Percentiles rank a stretch among this genome's conserved stretches.
Evolutionary conservation across 2,329 filamentous ascomycete genomes (phyloP).

Genomic region (Paracoccidioides brasiliensis): DNA sequence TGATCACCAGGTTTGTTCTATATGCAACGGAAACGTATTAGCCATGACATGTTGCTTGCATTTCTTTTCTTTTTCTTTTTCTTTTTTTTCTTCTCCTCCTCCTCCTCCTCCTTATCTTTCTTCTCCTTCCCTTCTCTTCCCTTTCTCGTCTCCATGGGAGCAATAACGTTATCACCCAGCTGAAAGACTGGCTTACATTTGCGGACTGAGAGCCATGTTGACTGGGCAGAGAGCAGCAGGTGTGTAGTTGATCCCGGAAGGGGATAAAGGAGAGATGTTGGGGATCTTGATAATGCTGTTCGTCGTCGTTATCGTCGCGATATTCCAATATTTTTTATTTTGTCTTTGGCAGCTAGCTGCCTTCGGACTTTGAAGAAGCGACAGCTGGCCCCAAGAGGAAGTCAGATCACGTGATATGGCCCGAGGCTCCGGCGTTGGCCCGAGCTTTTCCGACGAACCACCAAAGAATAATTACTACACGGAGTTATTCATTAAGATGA

Average conservation of each 20-base stretch:
- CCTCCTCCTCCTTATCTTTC: not conserved
- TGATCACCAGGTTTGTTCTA: conserved; percentile 87
- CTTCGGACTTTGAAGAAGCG: not conserved
- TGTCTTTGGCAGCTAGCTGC: no score
- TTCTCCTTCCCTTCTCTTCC: not conserved
- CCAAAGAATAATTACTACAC: no score
- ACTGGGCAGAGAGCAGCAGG: not conserved
- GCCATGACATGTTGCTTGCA: not conserved
- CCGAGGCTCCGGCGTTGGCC: no score
- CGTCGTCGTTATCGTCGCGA: conserved; percentile 1
- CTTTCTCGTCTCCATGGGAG: not conserved
- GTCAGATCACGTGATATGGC: not conserved
- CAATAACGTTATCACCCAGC: not conserved
- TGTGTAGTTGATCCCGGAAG: not conserved
- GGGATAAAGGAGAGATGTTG: not conserved
- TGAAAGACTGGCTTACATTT: conserved; percentile 14
- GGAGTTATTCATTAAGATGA: no score
- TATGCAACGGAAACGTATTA: conserved; percentile 12
- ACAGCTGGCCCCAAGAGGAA: not conserved
- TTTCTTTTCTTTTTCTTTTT: no score
- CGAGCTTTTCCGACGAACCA: no score
- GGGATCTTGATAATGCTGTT: no score
- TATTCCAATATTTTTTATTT: not conserved
- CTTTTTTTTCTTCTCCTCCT: not conserved
- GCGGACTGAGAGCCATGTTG: conserved; percentile 17